phyloP scores from a whole-genome alignment of 495 filamentous ascomycete genomes.

The Clohesyomyces aquaticus region DNA sequence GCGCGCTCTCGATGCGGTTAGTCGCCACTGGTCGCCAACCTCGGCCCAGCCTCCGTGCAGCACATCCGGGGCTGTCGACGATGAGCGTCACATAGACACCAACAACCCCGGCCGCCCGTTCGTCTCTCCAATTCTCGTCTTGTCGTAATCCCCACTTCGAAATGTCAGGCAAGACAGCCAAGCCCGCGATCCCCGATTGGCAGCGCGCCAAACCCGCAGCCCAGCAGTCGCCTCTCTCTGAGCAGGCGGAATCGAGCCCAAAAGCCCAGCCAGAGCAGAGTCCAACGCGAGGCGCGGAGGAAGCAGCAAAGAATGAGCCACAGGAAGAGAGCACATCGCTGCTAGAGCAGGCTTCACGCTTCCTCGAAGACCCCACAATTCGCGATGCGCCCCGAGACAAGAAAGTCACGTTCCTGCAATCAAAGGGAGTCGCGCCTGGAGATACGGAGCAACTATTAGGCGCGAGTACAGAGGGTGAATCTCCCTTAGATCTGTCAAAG shows the following conservation, averaged over 20 bases:
- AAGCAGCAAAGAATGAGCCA: conserved; percentile 11
- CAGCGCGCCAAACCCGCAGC: conserved; percentile 26
- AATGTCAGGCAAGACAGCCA: conserved; percentile 51
- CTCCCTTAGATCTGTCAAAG: conserved; percentile 6
- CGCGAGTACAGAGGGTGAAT: conserved; percentile 21
- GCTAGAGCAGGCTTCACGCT: conserved; percentile 68
- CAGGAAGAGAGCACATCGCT: conserved; percentile 50
- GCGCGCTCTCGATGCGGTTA: conserved; percentile 16
- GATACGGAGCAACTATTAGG: conserved; percentile 72
- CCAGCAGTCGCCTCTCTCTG: conserved; percentile 7
- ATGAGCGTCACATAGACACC: neutral
- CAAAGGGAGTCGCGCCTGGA: conserved; percentile 70
- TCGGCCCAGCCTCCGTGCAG: conserved; percentile 22
- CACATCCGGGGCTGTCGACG: no score
- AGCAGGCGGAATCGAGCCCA: conserved; percentile 10
- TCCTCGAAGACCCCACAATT: conserved; percentile 81
- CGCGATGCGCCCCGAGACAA: conserved; percentile 67
- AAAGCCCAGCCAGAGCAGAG: neutral
- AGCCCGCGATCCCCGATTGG: conserved; percentile 41
- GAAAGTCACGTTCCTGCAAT: conserved; percentile 77
- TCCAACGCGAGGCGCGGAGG: conserved; percentile 10
- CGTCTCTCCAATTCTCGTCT: no score
- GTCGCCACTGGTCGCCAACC: conserved; percentile 4
- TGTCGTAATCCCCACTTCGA: neutral
- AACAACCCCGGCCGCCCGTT: neutral